phyloP scores from a whole-genome alignment of 768 basidiomycete species.

The Ramaria sp. region DNA sequence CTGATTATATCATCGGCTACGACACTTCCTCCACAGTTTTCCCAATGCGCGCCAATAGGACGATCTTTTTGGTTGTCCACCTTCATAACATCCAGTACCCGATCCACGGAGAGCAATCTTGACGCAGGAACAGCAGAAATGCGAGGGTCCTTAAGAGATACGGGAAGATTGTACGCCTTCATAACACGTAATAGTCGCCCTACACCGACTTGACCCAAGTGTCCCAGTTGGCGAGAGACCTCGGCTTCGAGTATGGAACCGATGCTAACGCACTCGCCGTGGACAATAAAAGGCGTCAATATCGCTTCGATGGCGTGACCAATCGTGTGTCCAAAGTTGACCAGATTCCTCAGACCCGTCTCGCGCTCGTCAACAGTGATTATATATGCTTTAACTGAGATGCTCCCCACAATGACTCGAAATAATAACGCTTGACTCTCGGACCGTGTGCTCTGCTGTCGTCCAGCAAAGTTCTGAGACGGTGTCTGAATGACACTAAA shows the following conservation, averaged over 20 bases:
- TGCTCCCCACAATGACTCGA: slow-evolving; percentile 84
- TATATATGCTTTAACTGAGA: slow-evolving; percentile 93
- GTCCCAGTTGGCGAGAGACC: slow-evolving; percentile 77
- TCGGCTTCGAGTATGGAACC: slow-evolving; percentile 98
- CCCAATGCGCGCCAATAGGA: slow-evolving; percentile 84
- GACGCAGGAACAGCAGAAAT: slow-evolving; percentile 65
- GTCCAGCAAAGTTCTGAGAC: slow-evolving; percentile 45
- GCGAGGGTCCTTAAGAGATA: slow-evolving; percentile 67
- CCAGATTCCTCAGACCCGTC: slow-evolving; percentile 92
- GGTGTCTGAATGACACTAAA: slow-evolving; percentile 74
- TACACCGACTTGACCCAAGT: slow-evolving; percentile 84
- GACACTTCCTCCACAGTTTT: slow-evolving; percentile 82
- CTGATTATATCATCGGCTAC: slow-evolving; percentile 75
- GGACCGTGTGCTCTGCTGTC: slow-evolving; percentile 55
- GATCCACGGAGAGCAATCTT: slow-evolving; percentile 63
- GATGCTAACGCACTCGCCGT: slow-evolving; percentile 92
- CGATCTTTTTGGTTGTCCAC: slow-evolving; percentile 97
- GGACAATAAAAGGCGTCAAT: slow-evolving; percentile 84
- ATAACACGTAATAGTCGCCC: slow-evolving; percentile 82
- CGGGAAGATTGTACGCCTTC: slow-evolving; percentile 85
- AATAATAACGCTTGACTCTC: slow-evolving; percentile 76
- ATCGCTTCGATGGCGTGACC: slow-evolving; percentile 98
- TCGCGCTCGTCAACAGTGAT: slow-evolving; percentile 96
- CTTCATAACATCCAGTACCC: slow-evolving; percentile 86
- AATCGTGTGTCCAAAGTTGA: slow-evolving; percentile 98